Base-by-base conservation (phyloP, 768 basidiomycete genomes). In the Amanita phalloides region DNA sequence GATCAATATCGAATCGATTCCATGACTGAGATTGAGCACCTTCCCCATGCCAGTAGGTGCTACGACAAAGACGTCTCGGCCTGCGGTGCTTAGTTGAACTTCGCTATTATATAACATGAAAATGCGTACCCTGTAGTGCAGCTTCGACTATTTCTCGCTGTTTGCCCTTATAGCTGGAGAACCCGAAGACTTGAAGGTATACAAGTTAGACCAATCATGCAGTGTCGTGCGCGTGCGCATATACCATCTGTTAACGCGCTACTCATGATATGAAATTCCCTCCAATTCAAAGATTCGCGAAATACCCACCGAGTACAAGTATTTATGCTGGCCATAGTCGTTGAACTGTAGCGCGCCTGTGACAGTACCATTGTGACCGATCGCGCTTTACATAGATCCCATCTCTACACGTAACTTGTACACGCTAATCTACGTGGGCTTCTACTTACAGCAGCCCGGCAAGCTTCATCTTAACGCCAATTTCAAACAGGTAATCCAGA, bases 11-110 rank as follows among this genome's bases (percentile, higher is more conserved):
- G 42, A 41, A 49, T 44, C 47, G 21, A 5, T 23, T 23, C 43
- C 3, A 20, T 39, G 7, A 13, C 21, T 2, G 4, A 42, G 4
- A 11, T 0, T 45, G 61, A 59, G 36, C 28, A 84, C 89, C 76
- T 92, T 92, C 32, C 90, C 90, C 85, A 91, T 88, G 3, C 90
- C 88, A 8, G 90, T 92, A 0, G 90, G 88, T 14, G 89, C 90
- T 2, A 90, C 73, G 8, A 89, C 86, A 45, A 90, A 74, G 11
- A 90, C 79, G 64, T 90, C 88, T 7, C 65, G 66, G 3, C 84
- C 87, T 87, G 51, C 4, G 35, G 35, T 11, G 23, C 30, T 10
- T 20, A 42, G 4, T 53, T 41, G 6, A 20, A 23, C n/a, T 25
- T 37, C 37, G 20, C 14, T 21, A 10, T 6, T 21, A 2, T 26